These are phyloP conservation scores for Moricandia moricandioides DNA, from an alignment of 345 rosid genomes.

Conservation along the genomic window DNA sequence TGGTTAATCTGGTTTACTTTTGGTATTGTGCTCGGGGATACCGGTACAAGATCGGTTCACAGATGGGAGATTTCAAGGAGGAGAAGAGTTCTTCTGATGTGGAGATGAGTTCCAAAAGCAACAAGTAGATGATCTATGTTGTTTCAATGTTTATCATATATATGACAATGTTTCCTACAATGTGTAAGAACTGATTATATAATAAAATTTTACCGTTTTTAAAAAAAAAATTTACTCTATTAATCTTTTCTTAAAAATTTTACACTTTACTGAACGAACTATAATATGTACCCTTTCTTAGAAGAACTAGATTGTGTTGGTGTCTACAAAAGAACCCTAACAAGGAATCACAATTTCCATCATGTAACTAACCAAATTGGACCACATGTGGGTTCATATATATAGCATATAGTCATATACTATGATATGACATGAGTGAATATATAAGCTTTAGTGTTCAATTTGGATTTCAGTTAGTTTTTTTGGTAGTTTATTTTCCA, in stretches of 20 bases:
- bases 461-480: no score
- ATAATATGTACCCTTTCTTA: neutral
- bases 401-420: neutral
- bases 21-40: constrained; percentile 61
- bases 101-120: constrained; percentile 29
- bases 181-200: neutral
- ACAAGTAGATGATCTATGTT: neutral
- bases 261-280: neutral
- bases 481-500: no score
- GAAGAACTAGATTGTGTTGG: neutral
- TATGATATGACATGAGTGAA: neutral
- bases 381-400: neutral
- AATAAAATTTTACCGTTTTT: neutral
- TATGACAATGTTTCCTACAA: neutral
- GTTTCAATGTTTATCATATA: neutral
- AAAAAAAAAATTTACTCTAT: neutral
- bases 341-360: neutral
- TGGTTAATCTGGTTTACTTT: constrained; percentile 61
- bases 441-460: no score
- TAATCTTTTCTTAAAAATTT: neutral
- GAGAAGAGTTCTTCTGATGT: constrained; percentile 28
- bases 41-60: constrained; percentile 56
- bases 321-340: neutral
- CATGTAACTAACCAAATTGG: neutral
- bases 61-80: constrained; percentile 40